These are phyloP conservation scores for Ciborinia camelliae DNA, from an alignment of 2,329 filamentous ascomycete species.

Conservation along the genomic window DNA sequence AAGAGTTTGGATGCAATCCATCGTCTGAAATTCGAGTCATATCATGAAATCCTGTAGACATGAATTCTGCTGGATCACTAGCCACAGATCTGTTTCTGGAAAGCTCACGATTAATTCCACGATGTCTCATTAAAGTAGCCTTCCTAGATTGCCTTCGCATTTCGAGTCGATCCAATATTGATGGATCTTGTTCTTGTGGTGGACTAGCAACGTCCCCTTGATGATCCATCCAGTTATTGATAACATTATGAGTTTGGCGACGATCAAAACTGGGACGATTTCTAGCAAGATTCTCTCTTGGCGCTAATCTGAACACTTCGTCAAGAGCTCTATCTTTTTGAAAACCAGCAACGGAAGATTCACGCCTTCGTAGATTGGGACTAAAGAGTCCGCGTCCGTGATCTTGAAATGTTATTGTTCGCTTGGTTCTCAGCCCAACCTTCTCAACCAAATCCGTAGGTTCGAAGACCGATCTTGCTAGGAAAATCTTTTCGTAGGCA, in stretches of 20 bases:
- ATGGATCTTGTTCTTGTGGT: conserved; percentile 58
- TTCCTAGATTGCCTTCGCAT: conserved; percentile 36
- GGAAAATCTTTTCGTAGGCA: conserved; percentile 75
- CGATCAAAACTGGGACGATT: conserved; percentile 61
- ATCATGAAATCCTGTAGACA: conserved; percentile 43
- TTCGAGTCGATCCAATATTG: conserved; percentile 57
- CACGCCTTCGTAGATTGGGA: conserved; percentile 67
- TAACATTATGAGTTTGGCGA: conserved; percentile 73
- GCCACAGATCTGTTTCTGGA: conserved; percentile 53
- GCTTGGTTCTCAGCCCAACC: conserved; percentile 49
- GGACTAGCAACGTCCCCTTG: conserved; percentile 53
- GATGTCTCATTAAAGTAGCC: conserved; percentile 26
- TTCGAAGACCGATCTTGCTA: conserved; percentile 74
- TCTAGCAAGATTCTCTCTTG: conserved; percentile 59
- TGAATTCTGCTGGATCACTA: conserved; percentile 62
- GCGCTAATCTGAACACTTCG: conserved; percentile 79
- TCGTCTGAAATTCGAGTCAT: conserved; percentile 19
- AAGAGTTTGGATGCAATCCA: conserved; percentile 6
- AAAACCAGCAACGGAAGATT: conserved; percentile 83
- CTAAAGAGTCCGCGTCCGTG: conserved; percentile 62
- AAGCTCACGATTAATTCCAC: conserved; percentile 40
- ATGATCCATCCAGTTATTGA: conserved; percentile 86
- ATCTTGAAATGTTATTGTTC: conserved; percentile 56
- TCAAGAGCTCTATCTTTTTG: conserved; percentile 88
- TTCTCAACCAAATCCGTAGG: conserved; percentile 83